phyloP scores from a whole-genome alignment of 164 flowering plant species.

The Vitis cinerea region DNA sequence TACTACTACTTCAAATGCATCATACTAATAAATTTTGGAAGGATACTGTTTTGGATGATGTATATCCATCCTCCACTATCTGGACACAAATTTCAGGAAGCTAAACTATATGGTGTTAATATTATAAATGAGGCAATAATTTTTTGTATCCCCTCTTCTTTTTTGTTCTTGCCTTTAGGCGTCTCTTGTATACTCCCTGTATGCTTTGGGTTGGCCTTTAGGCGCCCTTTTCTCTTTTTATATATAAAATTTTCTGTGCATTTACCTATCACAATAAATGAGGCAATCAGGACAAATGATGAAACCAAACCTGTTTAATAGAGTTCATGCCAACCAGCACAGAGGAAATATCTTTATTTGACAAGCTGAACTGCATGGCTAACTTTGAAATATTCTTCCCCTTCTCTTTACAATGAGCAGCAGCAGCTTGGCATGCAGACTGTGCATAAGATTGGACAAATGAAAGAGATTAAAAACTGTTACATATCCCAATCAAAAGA shows the following conservation, averaged over 20 bases:
- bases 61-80: too few species aligned
- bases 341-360: conserved; percentile 75
- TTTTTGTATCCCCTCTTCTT: too few species aligned
- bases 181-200: too few species aligned
- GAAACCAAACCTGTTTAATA: conserved; percentile 56
- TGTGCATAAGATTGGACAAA: conserved; percentile 23
- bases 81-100: too few species aligned
- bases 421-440: conserved; percentile 91
- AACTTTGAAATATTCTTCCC: conserved; percentile 86
- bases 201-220: too few species aligned
- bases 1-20: too few species aligned
- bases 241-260: too few species aligned
- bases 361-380: conserved; percentile 85
- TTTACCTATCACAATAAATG: background rate
- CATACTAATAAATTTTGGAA: too few species aligned
- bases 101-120: too few species aligned
- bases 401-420: conserved; percentile 64
- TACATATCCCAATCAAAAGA: background rate
- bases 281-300: background rate
- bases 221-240: too few species aligned
- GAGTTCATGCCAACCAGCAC: conserved; percentile 94
- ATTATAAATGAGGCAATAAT: background rate
- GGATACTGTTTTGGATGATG: too few species aligned
- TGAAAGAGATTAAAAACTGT: background rate
- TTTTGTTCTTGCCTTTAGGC: too few species aligned